Evolutionary conservation across 1,139 yeast genomes (phyloP), one percentile per base, ranked within the genome.

Genomic region (Candida sanyaensis): DNA sequence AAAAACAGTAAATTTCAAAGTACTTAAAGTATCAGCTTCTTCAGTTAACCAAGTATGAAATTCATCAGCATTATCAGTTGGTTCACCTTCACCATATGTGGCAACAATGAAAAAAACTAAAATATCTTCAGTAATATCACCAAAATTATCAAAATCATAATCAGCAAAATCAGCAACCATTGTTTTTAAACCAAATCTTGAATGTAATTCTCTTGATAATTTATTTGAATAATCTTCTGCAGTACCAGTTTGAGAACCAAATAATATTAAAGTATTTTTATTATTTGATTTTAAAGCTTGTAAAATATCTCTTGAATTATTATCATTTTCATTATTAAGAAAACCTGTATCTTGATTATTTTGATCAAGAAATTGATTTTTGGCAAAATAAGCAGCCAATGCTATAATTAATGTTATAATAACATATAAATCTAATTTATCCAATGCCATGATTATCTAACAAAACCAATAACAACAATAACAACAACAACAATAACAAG

Each of bases 191-290:
- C 92, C 92, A 64, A 87, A 92, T 64, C 87, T 80, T 27, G 96
- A 77, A 56, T 85, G 81, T 58, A 93, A 83, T 65, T 93, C 99
- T 65, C 91, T 91, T 43, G 96, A 83, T 58, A 91, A 83, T 65
- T 95, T 88, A 57, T 88, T 81, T 21, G 97, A 96, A 60, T 91
- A 93, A 65, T 93, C 99, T 69, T 93, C 99, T 43, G 99, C 96
- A n/a, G 99, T 93, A 56, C 99, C 99, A 10, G 99, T 95, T 70
- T 93, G 99, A 5, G 99, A 92, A 5, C 97, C 98, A 64, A 80
- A 95, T 55, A 93, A 80, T n/a, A 93, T 84, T 37, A 88, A 74
- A 43, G 88, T 86, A 58, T 88, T 86, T 68, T 93, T 92, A 53
- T 80, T 76, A 59, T 85, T 84, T 42, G 75, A 73, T 47, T 75